Conservation (phyloP, 495 filamentous ascomycete species). For the Penicillium malachiteum region DNA sequence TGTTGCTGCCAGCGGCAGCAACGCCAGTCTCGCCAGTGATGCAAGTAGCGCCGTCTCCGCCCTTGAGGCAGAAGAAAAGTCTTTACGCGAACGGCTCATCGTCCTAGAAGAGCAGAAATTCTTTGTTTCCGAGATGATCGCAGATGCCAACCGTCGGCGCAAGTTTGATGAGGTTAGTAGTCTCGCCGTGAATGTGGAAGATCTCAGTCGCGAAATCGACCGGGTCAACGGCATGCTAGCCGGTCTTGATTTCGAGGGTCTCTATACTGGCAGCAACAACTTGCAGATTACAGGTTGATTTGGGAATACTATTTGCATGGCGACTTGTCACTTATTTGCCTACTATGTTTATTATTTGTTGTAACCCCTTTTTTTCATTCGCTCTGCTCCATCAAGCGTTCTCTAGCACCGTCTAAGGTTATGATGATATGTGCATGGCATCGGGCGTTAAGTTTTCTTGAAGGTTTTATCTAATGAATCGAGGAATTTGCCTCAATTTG, state of each 20-base stretch:
- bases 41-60: constrained; percentile 65
- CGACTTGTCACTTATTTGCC: constrained; percentile 7
- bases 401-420: constrained; percentile 17
- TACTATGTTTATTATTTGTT: constrained; percentile 2
- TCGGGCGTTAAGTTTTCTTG: constrained; percentile 21
- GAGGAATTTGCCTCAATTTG: not conserved
- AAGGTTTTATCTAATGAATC: constrained; percentile 3
- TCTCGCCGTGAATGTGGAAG: constrained; percentile 76
- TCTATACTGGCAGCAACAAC: constrained; percentile 38
- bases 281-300: constrained; percentile 19
- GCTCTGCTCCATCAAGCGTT: constrained; percentile 14
- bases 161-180: constrained; percentile 88
- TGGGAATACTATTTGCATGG: constrained; percentile 6
- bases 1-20: constrained; percentile 51
- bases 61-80: constrained; percentile 83
- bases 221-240: constrained; percentile 54
- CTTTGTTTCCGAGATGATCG: constrained; percentile 86
- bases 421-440: constrained; percentile 30
- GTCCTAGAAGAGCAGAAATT: constrained; percentile 95
- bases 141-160: constrained; percentile 72
- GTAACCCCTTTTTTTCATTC: not conserved
- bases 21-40: constrained; percentile 56
- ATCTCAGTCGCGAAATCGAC: constrained; percentile 81
- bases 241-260: constrained; percentile 51
- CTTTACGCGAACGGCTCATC: constrained; percentile 76